These are phyloP conservation scores for Colletotrichum ledebouriae DNA, from an alignment of 2,329 filamentous ascomycete genomes.

Conservation along the genomic window DNA sequence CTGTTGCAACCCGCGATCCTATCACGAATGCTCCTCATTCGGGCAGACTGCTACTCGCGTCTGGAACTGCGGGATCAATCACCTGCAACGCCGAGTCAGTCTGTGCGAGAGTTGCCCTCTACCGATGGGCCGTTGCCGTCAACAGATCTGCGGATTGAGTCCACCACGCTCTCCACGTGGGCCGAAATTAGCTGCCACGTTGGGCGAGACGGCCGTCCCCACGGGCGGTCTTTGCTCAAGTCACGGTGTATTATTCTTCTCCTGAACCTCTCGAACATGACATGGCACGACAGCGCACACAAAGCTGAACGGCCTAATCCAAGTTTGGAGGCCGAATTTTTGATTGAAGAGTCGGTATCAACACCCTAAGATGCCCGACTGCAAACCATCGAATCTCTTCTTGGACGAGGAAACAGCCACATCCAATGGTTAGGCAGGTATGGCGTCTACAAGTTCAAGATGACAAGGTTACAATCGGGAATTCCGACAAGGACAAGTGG, in stretches of 20 bases:
- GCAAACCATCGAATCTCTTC: not conserved
- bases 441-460: conserved; percentile 18
- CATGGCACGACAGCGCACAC: not conserved
- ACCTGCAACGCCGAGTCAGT: conserved; percentile 27
- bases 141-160: conserved; percentile 25
- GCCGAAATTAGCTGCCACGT: conserved; percentile 27
- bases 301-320: not conserved
- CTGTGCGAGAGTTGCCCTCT: conserved; percentile 25
- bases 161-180: conserved; percentile 23
- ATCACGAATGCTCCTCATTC: not conserved
- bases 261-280: not conserved
- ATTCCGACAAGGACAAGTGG: conserved; percentile 15
- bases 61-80: conserved; percentile 29
- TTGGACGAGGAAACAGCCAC: conserved; percentile 5
- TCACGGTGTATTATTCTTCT: not conserved
- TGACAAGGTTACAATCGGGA: conserved; percentile 21
- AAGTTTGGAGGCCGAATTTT: conserved; percentile 6
- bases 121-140: not conserved
- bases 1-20: not conserved
- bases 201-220: conserved; percentile 17
- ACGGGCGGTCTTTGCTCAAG: conserved; percentile 28
- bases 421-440: conserved; percentile 17
- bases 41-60: not conserved
- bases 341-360: conserved; percentile 4
- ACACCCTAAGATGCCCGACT: conserved; percentile 1